Evolutionary conservation across 2,329 filamentous ascomycete species (phyloP).

Genomic region (Pseudocercospora eumusae): DNA sequence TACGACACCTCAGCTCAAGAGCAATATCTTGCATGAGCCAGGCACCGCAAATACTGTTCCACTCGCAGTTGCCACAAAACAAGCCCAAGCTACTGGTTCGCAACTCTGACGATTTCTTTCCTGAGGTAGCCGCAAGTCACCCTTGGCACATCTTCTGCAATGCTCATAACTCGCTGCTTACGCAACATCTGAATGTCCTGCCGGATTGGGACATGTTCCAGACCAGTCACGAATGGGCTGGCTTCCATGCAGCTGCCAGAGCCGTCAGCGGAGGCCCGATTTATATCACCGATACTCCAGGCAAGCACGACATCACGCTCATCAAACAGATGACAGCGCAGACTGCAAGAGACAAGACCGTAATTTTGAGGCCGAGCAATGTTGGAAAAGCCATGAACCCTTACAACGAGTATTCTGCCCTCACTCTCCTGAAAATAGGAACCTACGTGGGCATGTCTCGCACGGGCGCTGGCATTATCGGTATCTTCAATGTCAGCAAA

Average conservation of each 20-base stretch:
- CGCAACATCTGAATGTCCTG: constrained; percentile 79
- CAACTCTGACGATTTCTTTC: constrained; percentile 92
- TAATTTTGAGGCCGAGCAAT: constrained; percentile 77
- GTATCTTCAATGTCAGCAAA: constrained; percentile 77
- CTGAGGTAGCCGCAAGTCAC: constrained; percentile 75
- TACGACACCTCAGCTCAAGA: constrained; percentile 75
- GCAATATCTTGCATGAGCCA: constrained; percentile 95
- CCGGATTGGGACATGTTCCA: constrained; percentile 84
- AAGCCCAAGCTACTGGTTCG: constrained; percentile 73
- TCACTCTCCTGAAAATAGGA: constrained; percentile 71
- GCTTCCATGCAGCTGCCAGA: constrained; percentile 85
- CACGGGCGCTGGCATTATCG: constrained; percentile 75
- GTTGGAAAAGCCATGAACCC: constrained; percentile 71
- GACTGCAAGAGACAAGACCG: constrained; percentile 69
- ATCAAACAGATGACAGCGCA: constrained; percentile 79
- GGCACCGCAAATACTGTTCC: constrained; percentile 80
- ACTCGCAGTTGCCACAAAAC: constrained; percentile 76
- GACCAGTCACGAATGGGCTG: constrained; percentile 67
- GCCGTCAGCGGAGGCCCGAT: constrained; percentile 90
- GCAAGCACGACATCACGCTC: constrained; percentile 72
- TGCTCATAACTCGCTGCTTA: constrained; percentile 82
- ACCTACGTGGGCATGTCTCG: constrained; percentile 70
- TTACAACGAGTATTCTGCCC: constrained; percentile 75
- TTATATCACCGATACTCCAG: constrained; percentile 89
- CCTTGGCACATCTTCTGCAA: constrained; percentile 96